Evolutionary conservation across 495 filamentous ascomycete genomes (phyloP).

Genomic region (Lindgomyces ingoldianus): DNA sequence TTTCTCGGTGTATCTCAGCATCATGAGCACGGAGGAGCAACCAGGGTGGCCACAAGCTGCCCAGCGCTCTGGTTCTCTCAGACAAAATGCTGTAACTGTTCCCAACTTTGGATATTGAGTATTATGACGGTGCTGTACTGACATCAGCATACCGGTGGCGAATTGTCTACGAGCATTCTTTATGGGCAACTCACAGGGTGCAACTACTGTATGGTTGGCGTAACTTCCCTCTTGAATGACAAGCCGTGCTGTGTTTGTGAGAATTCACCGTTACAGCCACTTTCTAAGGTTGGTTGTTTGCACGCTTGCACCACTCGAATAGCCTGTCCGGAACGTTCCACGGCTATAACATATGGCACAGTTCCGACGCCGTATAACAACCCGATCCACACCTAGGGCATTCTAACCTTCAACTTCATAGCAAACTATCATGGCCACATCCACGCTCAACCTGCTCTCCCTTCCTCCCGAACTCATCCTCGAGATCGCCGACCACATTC

Average conservation of each 20-base stretch:
- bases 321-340: no score
- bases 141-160: background rate
- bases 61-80: conserved; percentile 9
- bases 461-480: conserved; percentile 34
- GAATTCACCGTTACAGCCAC: background rate
- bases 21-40: no score
- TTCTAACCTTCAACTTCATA: background rate
- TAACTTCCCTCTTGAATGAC: background rate
- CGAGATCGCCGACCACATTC: conserved; percentile 28
- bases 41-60: background rate
- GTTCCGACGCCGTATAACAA: no score
- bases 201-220: background rate
- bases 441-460: background rate
- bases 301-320: no score
- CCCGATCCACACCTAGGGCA: conserved; percentile 1
- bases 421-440: background rate
- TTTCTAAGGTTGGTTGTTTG: background rate
- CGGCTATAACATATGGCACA: no score
- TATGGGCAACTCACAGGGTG: background rate
- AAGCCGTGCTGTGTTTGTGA: background rate
- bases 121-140: no score
- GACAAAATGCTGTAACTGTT: conserved; percentile 16
- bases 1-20: no score
- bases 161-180: background rate
- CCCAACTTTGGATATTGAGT: no score